A percentile compares a stretch with the other conserved stretches of the same genome.
Conservation (phyloP, 2,329 filamentous ascomycete genomes). For the Teratosphaeriaceae sp. region DNA sequence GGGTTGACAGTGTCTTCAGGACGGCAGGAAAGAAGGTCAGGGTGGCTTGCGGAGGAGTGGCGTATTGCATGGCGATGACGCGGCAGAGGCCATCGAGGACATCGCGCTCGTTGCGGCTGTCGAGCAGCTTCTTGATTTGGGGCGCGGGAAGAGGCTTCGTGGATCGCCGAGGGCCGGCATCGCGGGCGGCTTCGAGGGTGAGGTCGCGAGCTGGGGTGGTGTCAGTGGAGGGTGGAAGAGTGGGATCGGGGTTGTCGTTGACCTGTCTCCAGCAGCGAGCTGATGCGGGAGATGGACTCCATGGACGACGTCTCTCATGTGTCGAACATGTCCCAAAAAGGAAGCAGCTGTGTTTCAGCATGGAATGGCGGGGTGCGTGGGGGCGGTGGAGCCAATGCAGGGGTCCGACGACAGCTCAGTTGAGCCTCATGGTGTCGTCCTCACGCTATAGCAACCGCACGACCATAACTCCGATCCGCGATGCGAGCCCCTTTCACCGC, state of each 20-base stretch:
- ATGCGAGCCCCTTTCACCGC: conserved; percentile 16
- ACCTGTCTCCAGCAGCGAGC: conserved; percentile 92
- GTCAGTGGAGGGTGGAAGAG: conserved; percentile 1
- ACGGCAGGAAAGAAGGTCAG: conserved; percentile 94
- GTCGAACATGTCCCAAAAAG: not conserved
- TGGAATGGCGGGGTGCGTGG: not conserved
- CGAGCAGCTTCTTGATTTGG: conserved; percentile 90
- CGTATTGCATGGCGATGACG: conserved; percentile 94
- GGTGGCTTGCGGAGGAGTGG: conserved; percentile 78
- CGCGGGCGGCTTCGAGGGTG: conserved; percentile 81
- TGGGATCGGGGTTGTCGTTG: conserved; percentile 51
- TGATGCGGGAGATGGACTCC: conserved; percentile 95
- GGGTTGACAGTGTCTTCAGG: conserved; percentile 94
- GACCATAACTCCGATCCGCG: not conserved
- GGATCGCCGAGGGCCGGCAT: conserved; percentile 59
- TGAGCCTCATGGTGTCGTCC: too few relatives aligned
- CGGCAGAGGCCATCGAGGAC: conserved; percentile 84
- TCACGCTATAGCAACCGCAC: not conserved
- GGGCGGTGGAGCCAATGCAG: not conserved
- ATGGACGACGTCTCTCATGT: conserved; percentile 43
- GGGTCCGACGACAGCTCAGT: not conserved
- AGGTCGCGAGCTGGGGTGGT: conserved; percentile 72
- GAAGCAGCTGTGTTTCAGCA: not conserved
- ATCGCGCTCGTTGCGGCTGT: conserved; percentile 88
- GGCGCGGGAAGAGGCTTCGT: conserved; percentile 63